Evolutionary conservation across 257 asterid species (phyloP).

Genomic region (Jacaranda copaia): DNA sequence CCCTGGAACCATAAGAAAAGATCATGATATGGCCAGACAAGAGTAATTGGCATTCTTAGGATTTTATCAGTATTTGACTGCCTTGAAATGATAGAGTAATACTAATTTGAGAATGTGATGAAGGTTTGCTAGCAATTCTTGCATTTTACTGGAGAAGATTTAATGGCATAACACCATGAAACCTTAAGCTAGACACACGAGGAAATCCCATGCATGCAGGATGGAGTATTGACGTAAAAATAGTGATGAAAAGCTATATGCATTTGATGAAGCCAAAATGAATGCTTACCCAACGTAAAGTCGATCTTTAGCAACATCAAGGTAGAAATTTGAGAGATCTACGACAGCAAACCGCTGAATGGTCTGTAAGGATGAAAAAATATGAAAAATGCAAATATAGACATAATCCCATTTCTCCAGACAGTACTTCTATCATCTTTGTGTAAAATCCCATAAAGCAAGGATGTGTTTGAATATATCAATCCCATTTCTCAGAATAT

Average conservation of each 20-base stretch:
- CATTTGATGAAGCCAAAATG: conserved; percentile 18
- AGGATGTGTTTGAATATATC: not conserved
- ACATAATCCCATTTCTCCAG: not conserved
- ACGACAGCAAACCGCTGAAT: conserved; percentile 91
- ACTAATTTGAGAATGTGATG: no score
- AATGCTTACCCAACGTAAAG: conserved; percentile 90
- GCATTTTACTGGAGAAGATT: no score
- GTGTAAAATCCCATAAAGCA: conserved; percentile 10
- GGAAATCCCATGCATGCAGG: not conserved
- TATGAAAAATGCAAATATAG: not conserved
- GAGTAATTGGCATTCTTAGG: no score
- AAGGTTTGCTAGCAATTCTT: no score
- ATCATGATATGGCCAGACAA: not conserved
- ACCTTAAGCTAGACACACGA: not conserved
- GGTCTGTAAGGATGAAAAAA: conserved; percentile 55
- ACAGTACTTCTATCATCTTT: no score
- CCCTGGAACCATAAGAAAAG: conserved; percentile 50
- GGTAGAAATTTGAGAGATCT: conserved; percentile 95
- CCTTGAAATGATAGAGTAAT: no score
- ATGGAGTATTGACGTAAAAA: not conserved
- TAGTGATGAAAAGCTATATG: conserved; percentile 6
- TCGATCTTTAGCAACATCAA: conserved; percentile 96
- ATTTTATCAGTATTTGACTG: no score
- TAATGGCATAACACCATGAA: not conserved
- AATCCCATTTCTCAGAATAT: conserved; percentile 15